Evolutionary conservation across 306 rosid genomes (phyloP).

Genomic region (Astragalus glycyphyllos): DNA sequence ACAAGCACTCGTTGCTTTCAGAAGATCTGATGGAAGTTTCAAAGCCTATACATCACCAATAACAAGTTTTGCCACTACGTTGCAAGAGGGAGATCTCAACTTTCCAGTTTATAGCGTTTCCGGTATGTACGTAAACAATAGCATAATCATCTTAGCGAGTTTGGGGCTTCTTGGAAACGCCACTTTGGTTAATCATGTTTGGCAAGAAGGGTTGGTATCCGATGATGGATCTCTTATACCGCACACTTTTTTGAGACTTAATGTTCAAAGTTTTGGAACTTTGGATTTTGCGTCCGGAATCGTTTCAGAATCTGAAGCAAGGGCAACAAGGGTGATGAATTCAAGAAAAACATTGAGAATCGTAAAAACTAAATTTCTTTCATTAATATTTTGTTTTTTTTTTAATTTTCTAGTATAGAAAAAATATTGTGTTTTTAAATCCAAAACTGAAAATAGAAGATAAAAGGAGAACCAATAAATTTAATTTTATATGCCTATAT

Average conservation of each 20-base stretch:
- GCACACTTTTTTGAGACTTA: constrained; percentile 21
- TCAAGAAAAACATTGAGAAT: neutral
- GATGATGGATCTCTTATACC: constrained; percentile 15
- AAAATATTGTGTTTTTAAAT: too few relatives aligned
- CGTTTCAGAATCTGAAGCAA: neutral
- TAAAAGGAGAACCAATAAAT: too few relatives aligned
- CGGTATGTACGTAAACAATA: too few relatives aligned
- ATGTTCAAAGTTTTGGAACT: constrained; percentile 40
- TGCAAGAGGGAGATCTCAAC: constrained; percentile 36
- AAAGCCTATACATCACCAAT: constrained; percentile 36
- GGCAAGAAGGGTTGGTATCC: constrained; percentile 48
- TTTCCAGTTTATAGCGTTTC: constrained; percentile 29
- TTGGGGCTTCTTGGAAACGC: constrained; percentile 35
- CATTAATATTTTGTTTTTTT: neutral
- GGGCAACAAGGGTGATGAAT: too few relatives aligned
- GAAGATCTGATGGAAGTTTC: constrained; percentile 34
- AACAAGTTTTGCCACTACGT: constrained; percentile 1
- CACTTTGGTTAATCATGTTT: constrained; percentile 31
- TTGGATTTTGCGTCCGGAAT: constrained; percentile 38
- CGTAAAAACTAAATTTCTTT: constrained; percentile 8
- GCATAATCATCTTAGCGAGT: constrained; percentile 20
- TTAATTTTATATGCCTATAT: too few relatives aligned
- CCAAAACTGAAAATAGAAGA: too few relatives aligned
- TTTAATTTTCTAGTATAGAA: neutral
- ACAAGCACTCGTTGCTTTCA: constrained; percentile 37